phyloP scores from a whole-genome alignment of 148 eudicot species.

The Salicornia ramosissima region DNA sequence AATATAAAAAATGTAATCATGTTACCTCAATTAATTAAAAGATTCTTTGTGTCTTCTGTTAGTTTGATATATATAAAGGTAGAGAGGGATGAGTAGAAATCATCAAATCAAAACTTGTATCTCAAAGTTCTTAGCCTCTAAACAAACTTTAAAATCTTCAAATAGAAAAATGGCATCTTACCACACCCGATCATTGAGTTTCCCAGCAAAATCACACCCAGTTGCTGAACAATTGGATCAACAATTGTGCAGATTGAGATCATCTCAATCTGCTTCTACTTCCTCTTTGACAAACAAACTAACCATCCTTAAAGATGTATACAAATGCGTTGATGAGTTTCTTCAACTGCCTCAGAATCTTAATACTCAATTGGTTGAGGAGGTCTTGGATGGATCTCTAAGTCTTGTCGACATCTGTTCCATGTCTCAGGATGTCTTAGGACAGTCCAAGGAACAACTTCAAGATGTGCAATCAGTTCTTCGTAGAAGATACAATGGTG shows the following conservation, averaged over 20 bases:
- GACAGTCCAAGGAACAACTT: slow-evolving; percentile 22
- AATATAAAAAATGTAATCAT: not conserved
- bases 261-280: not conserved
- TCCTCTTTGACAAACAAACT: not conserved
- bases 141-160: not conserved
- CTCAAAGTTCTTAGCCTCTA: not conserved
- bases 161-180: not conserved
- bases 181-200: not conserved
- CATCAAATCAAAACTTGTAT: not conserved
- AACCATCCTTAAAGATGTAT: not conserved
- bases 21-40: no score
- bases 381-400: slow-evolving; percentile 25
- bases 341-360: not conserved
- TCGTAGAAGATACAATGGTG: slow-evolving; percentile 27
- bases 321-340: slow-evolving; percentile 1
- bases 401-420: slow-evolving; percentile 33
- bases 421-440: slow-evolving; percentile 20
- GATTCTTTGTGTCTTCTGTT: slow-evolving; percentile 21
- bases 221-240: not conserved
- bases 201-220: not conserved
- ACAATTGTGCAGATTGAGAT: not conserved
- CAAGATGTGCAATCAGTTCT: slow-evolving; percentile 30
- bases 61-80: not conserved
- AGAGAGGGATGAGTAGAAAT: not conserved
- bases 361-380: slow-evolving; percentile 1